Evolutionary conservation across 129 eudicot genomes (phyloP).

Genomic region (Artemisia annua): DNA sequence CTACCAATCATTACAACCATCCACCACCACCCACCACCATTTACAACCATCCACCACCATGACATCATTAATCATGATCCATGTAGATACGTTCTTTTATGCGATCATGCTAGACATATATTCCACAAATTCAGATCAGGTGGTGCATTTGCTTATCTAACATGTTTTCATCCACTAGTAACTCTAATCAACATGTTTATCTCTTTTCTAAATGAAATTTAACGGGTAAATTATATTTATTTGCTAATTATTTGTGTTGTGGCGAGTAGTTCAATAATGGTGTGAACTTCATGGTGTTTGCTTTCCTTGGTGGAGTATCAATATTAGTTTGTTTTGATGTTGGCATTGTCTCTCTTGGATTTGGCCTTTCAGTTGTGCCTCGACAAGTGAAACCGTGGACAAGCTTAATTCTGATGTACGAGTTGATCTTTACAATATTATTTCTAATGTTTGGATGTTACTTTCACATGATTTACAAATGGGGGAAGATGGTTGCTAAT

Average conservation of each 20-base stretch:
- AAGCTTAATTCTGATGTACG: conserved; percentile 82
- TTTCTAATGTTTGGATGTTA: conserved; percentile 78
- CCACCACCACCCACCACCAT: no score
- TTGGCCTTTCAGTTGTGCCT: conserved; percentile 72
- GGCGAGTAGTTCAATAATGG: conserved; percentile 49
- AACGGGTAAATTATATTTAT: background rate
- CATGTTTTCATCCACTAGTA: conserved; percentile 59
- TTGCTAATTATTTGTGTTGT: background rate
- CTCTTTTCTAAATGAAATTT: background rate
- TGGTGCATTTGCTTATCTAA: conserved; percentile 58
- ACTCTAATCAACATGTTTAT: conserved; percentile 56
- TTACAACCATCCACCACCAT: no score
- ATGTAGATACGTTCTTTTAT: conserved; percentile 63
- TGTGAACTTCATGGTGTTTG: conserved; percentile 64
- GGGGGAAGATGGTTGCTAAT: conserved; percentile 74
- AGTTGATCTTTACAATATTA: conserved; percentile 83
- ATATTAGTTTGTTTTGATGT: conserved; percentile 58
- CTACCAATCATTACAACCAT: no score
- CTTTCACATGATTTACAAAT: conserved; percentile 53
- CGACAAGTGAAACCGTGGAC: conserved; percentile 95
- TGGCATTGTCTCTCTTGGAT: conserved; percentile 64
- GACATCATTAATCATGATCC: no score
- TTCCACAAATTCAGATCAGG: conserved; percentile 74
- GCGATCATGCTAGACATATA: conserved; percentile 73
- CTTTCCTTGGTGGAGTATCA: conserved; percentile 64